Evolutionary conservation across 2,329 filamentous ascomycete genomes (phyloP), one percentile per base, ranked within the genome.

Genomic region (Trematosphaeria pertusa): DNA sequence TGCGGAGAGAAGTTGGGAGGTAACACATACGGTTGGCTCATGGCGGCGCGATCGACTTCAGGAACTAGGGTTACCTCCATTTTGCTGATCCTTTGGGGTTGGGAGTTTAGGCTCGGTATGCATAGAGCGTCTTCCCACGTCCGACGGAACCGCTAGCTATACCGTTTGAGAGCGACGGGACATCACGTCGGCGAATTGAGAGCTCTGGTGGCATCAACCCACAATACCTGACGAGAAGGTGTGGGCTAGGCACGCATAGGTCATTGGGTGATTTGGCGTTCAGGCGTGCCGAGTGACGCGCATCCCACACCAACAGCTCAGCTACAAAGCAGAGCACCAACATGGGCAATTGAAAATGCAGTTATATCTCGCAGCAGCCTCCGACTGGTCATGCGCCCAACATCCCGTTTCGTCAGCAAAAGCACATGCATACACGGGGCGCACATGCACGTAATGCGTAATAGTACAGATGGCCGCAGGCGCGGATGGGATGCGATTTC

Each of bases 1-100:
- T 88, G 61, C 78, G 83, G 58, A 81, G 81, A 61, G 84, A 87
- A 58, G 68, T 87, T 47, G 82, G 78, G 21, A 76, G 82, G 50
- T 78, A 59, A 21, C 30, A 20, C 19, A 17, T 5, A 26, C 20
- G 7, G 17, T 5, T 8, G 21, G 11, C 18, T 24, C 24, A n/a
- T n/a, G 10, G 20, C 7, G 7, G 4, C 24, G 9, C 3, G 14
- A 8, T 28, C 12, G 24, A 14, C 19, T 18, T 10, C 34, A 22
- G 14, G 7, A 10, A 10, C 11, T 39, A 18, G 37, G 19, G 36
- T 18, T 36, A 7, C n/a, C 28, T 36, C 18, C 11, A 9, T 35
- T 9, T 14, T 22, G 12, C 9, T n/a, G n/a, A 21, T 15, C 33
- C 38, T 12, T 19, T 26, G 37, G 32, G 24, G 14, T 28, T 34